Evolutionary conservation across 352 stramenopile species (phyloP), one percentile per base, ranked within the genome.

Genomic region (Pythium phragmiticola): DNA sequence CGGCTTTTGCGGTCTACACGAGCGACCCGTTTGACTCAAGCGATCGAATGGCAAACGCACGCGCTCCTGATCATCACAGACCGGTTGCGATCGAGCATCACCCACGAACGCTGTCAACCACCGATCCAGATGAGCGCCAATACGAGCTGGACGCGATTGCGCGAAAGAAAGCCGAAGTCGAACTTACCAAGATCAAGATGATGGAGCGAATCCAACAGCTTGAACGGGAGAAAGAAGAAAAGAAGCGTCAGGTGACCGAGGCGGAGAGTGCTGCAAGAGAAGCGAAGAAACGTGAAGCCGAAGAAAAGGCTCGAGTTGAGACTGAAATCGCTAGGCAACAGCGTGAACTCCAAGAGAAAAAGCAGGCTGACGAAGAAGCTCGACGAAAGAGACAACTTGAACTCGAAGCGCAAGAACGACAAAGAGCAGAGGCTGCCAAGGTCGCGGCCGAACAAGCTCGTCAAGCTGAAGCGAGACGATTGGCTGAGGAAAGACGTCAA

Each of bases 121-220:
- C 19, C 16, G 36, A 63, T 14, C 12, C 21, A 3, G 54, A 70
- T 23, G 63, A 69, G 4, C 69, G 60, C 36, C 57, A 57, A 28
- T 65, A 78, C 36, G 76, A 92, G 30, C 63, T 94, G 13, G 72
- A 85, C 36, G 42, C 75, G 23, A 93, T 93, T 49, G 75, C 81
- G 12, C 68, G 72, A 34, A 78, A 61, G 30, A 79, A 90, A 53
- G 72, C 71, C 6, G 70, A 90, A 57, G 64, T 92, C 39, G 76
- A 92, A 54, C 70, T 70, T 26, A 78, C 85, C 21, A 83, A 89
- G 45, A 66, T 82, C 45, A 66, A 69, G 53, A 79, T 75, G 58
- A 57, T 90, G 55, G 69, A 89, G 48, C 67, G 80, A 0, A 63
- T 74, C 23, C 56, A 69, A 21, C 43, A 66, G 41, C 52, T 74